These are phyloP conservation scores for Deuterostichococcus epilithicus DNA, from an alignment of 139 green algal species.

Conservation along the genomic window DNA sequence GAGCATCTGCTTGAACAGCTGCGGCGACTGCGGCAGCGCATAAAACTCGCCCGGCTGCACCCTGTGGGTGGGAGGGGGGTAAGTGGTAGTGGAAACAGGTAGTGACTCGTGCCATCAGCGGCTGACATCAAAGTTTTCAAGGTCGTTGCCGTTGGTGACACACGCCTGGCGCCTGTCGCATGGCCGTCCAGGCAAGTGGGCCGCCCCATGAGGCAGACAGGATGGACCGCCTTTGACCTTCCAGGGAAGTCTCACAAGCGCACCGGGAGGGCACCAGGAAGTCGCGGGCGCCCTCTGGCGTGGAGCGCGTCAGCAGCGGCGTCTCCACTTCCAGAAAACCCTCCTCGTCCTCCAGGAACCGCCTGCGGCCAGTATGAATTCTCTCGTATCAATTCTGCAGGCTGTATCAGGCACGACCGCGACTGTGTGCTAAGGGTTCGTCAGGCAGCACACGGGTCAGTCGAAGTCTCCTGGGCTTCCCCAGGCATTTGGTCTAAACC, in stretches of 20 bases:
- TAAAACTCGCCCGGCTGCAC: slow-evolving; percentile 80
- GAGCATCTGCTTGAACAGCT: slow-evolving; percentile 99
- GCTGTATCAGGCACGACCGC: not conserved
- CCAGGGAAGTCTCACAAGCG: no score
- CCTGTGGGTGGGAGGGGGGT: slow-evolving; percentile 13
- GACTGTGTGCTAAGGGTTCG: no score
- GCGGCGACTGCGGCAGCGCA: slow-evolving; percentile 93
- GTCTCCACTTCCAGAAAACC: slow-evolving; percentile 93
- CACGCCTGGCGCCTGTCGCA: no score
- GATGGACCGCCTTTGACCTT: no score
- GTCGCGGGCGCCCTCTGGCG: slow-evolving; percentile 94
- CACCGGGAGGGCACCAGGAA: slow-evolving; percentile 88
- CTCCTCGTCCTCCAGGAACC: slow-evolving; percentile 32
- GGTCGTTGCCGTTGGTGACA: no score
- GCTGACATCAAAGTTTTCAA: no score
- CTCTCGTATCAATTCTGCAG: not conserved
- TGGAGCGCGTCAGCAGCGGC: slow-evolving; percentile 90
- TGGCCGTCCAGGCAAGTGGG: no score
- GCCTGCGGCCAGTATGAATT: not conserved
- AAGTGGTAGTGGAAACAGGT: no score
- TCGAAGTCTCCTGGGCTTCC: slow-evolving; percentile 62
- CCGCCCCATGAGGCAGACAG: no score
- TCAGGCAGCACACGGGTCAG: no score
- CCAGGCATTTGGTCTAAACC: no score
- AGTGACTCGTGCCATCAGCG: no score